These are phyloP conservation scores for Colletotrichum euphorbiae DNA, from an alignment of 2,329 filamentous ascomycete species.

Conservation along the genomic window DNA sequence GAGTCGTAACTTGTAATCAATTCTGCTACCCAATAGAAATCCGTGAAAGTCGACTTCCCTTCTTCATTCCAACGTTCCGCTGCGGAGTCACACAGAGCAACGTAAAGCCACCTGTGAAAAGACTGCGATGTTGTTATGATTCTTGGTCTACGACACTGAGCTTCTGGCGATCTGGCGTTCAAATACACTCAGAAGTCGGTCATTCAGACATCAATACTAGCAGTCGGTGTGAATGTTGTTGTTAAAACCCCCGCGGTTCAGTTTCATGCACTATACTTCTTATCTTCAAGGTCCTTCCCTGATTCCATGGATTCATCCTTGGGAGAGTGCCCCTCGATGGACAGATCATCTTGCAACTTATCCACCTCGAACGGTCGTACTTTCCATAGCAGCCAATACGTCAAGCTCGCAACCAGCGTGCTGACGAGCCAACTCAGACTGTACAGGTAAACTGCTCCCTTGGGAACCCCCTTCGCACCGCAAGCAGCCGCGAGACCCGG, in stretches of 20 bases:
- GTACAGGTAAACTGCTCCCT: conserved; percentile 39
- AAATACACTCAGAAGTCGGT: too few species aligned
- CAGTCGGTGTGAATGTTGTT: too few species aligned
- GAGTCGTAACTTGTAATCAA: not conserved
- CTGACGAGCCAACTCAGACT: conserved; percentile 44
- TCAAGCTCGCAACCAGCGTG: conserved; percentile 33
- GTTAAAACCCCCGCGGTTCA: not conserved
- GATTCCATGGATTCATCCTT: not conserved
- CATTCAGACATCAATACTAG: too few species aligned
- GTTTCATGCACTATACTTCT: not conserved
- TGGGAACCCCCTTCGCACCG: conserved; percentile 41
- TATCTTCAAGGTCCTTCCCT: not conserved
- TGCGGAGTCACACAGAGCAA: too few species aligned
- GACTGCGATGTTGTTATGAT: too few species aligned
- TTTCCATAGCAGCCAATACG: conserved; percentile 35
- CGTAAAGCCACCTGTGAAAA: too few species aligned
- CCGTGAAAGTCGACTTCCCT: too few species aligned
- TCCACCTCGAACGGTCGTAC: conserved; percentile 21
- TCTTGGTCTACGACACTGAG: too few species aligned
- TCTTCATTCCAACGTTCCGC: too few species aligned
- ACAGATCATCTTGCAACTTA: not conserved
- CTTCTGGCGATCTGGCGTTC: too few species aligned
- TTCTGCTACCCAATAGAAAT: too few species aligned
- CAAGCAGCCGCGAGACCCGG: conserved; percentile 41
- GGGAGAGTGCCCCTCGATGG: conserved; percentile 8